These are phyloP conservation scores for Tetragonia tetragonoides DNA, from an alignment of 148 eudicot species.

Conservation along the genomic window DNA sequence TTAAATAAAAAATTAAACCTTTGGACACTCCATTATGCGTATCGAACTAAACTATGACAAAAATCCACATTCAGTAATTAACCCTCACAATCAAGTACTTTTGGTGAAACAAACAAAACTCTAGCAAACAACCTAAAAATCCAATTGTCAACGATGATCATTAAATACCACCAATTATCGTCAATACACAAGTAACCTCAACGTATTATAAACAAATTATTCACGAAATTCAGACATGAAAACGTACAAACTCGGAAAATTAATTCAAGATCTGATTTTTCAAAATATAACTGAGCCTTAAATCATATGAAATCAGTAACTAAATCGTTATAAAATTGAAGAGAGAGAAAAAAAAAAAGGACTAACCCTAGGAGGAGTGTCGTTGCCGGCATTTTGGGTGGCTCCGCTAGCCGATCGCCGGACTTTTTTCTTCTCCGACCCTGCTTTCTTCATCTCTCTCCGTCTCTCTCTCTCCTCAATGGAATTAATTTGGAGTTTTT, in stretches of 20 bases:
- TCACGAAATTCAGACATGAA: neutral
- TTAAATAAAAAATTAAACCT: neutral
- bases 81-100: neutral
- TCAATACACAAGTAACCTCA: neutral
- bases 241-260: neutral
- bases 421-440: constrained; percentile 45
- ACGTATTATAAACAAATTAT: neutral
- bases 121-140: neutral
- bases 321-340: neutral
- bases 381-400: constrained; percentile 26
- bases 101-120: neutral
- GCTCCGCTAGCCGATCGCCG: constrained; percentile 42
- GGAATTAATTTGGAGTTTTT: neutral
- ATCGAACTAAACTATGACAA: neutral
- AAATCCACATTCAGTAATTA: neutral
- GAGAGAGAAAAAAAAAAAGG: neutral
- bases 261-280: constrained; percentile 8
- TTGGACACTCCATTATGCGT: neutral
- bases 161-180: neutral
- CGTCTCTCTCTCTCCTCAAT: constrained; percentile 18
- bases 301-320: neutral
- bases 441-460: constrained; percentile 44
- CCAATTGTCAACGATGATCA: neutral
- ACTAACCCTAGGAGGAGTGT: constrained; percentile 41
- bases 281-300: neutral